Conservation (phyloP, 1,139 yeast genomes). For the Nadsonia commutata region DNA sequence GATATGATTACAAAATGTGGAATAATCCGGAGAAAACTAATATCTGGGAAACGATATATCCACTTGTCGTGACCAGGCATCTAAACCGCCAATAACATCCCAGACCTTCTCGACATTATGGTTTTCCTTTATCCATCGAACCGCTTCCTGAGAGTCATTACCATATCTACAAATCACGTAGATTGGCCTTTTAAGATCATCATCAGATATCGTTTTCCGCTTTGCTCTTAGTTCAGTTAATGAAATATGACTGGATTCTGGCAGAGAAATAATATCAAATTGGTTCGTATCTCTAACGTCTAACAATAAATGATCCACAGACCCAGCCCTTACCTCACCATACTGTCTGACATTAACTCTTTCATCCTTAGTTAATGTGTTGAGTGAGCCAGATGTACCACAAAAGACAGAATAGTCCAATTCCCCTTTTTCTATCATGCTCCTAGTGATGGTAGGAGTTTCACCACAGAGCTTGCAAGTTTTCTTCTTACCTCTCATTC, state of each 20-base stretch:
- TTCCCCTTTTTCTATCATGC: conserved; percentile 30
- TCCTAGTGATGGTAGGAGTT: conserved; percentile 30
- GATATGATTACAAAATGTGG: too few relatives aligned
- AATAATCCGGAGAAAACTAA: too few relatives aligned
- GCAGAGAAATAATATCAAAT: conserved; percentile 48
- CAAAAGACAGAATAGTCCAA: conserved; percentile 63
- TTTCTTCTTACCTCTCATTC: conserved; percentile 56
- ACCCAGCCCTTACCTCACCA: conserved; percentile 7
- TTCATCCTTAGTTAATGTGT: conserved; percentile 26
- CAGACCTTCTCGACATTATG: conserved; percentile 34
- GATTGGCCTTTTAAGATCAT: conserved; percentile 12
- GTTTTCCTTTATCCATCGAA: conserved; percentile 36
- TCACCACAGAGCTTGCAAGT: conserved; percentile 57
- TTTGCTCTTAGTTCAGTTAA: conserved; percentile 29
- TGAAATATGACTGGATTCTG: conserved; percentile 50
- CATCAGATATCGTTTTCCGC: conserved; percentile 1
- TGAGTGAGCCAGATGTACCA: conserved; percentile 36
- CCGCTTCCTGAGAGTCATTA: conserved; percentile 78
- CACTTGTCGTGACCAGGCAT: conserved; percentile 49
- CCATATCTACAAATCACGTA: conserved; percentile 72
- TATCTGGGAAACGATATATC: conserved; percentile 57
- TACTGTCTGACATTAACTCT: conserved; percentile 40
- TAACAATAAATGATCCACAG: conserved; percentile 27
- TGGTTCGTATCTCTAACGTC: conserved; percentile 82
- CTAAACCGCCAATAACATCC: conserved; percentile 70